Evolutionary conservation across 2,329 filamentous ascomycete genomes (phyloP).

Genomic region (Phaeosphaeriaceae sp.): DNA sequence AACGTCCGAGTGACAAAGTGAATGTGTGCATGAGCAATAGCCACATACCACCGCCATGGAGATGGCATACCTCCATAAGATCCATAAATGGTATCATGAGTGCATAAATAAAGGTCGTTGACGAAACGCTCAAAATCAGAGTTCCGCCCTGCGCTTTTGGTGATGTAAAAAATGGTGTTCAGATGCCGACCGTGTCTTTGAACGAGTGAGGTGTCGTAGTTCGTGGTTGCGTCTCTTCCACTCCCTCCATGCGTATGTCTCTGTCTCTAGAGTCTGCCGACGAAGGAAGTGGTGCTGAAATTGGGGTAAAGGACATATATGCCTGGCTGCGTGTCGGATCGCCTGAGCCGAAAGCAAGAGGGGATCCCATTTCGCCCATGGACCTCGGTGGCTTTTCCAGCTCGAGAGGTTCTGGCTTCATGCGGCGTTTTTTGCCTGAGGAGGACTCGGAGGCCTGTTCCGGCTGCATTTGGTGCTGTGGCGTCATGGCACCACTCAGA

Average conservation of each 20-base stretch:
- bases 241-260: slow-evolving; percentile 47
- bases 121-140: slow-evolving; percentile 47
- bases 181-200: slow-evolving; percentile 54
- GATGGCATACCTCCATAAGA: slow-evolving; percentile 44
- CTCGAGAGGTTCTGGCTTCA: slow-evolving; percentile 41
- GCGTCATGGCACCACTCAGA: slow-evolving; percentile 28
- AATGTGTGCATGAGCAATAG: slow-evolving; percentile 29
- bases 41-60: slow-evolving; percentile 36
- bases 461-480: slow-evolving; percentile 34
- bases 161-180: slow-evolving; percentile 46
- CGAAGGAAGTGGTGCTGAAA: slow-evolving; percentile 45
- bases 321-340: slow-evolving; percentile 35
- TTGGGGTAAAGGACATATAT: slow-evolving; percentile 45
- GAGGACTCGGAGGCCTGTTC: slow-evolving; percentile 43
- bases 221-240: slow-evolving; percentile 47
- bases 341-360: slow-evolving; percentile 36
- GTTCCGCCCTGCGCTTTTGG: slow-evolving; percentile 49
- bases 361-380: slow-evolving; percentile 40
- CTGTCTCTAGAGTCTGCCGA: slow-evolving; percentile 40
- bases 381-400: slow-evolving; percentile 36
- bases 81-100: slow-evolving; percentile 49
- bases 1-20: slow-evolving; percentile 12
- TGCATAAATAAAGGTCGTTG: slow-evolving; percentile 47
- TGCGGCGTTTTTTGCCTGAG: slow-evolving; percentile 44
- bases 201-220: slow-evolving; percentile 52